Conservation (phyloP, 768 basidiomycete species). For the Tylopilus balloui region DNA sequence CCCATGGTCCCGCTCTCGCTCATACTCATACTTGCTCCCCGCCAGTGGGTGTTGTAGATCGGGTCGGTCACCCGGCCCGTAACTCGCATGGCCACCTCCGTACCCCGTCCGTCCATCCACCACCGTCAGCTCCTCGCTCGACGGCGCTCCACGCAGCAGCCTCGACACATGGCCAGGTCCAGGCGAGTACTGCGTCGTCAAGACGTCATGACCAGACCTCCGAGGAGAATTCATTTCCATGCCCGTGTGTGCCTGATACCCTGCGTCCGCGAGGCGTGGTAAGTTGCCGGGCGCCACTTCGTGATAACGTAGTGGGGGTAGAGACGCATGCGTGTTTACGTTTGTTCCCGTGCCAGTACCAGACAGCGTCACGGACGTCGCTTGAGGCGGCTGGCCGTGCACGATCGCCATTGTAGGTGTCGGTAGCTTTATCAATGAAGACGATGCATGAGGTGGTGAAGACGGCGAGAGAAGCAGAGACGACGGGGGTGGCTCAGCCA, state of each 20-base stretch:
- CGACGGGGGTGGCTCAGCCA: slow-evolving; percentile 7
- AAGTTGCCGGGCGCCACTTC: slow-evolving; percentile 8
- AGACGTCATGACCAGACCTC: slow-evolving; percentile 13
- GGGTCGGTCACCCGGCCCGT: slow-evolving; percentile 6
- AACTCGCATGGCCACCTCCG: not conserved
- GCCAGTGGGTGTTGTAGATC: slow-evolving; percentile 2
- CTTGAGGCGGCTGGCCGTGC: slow-evolving; percentile 4
- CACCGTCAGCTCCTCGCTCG: slow-evolving; percentile 12
- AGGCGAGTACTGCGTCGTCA: not conserved
- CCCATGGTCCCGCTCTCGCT: not conserved
- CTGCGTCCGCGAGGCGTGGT: slow-evolving; percentile 24
- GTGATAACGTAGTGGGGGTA: slow-evolving; percentile 19
- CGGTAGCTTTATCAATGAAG: slow-evolving; percentile 13
- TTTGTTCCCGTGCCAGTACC: slow-evolving; percentile 4
- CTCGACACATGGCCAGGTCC: not conserved
- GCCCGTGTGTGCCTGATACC: slow-evolving; percentile 20
- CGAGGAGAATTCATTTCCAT: slow-evolving; percentile 15
- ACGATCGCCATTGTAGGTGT: slow-evolving; percentile 10
- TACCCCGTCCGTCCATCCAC: slow-evolving; percentile 3
- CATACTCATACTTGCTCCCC: slow-evolving; percentile 7
- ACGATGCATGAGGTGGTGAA: slow-evolving; percentile 10
- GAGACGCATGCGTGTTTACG: slow-evolving; percentile 7
- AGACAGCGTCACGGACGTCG: not conserved
- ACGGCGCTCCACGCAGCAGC: slow-evolving; percentile 4
- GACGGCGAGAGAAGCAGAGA: slow-evolving; percentile 15